Conservation (phyloP, 208 protist genomes). For the Crithidia expoeki region DNA sequence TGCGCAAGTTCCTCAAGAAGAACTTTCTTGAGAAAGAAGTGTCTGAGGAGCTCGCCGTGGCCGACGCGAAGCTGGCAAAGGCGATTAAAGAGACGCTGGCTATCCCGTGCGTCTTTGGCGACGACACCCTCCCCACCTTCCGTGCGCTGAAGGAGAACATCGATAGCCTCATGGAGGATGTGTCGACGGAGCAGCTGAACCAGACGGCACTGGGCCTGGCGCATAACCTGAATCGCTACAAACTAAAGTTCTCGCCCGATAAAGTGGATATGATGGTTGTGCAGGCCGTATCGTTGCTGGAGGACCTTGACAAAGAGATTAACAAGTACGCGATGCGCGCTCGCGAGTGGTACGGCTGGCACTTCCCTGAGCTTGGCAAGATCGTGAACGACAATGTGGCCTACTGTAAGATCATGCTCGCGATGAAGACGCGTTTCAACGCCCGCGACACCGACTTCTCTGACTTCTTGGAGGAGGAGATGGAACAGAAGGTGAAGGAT, state of each 20-base stretch:
- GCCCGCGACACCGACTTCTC: conserved; percentile 92
- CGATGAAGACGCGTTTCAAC: conserved; percentile 93
- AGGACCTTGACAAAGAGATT: conserved; percentile 99
- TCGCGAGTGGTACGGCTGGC: conserved; percentile 99
- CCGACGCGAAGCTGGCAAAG: conserved; percentile 95
- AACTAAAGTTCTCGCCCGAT: conserved; percentile 99
- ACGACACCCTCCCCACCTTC: conserved; percentile 93
- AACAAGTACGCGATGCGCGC: conserved; percentile 99
- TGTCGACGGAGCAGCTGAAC: conserved; percentile 90
- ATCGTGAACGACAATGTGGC: conserved; percentile 97
- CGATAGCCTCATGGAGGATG: conserved; percentile 84
- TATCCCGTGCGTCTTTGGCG: conserved; percentile 93
- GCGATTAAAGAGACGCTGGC: conserved; percentile 97
- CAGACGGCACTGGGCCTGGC: conserved; percentile 98
- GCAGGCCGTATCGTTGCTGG: conserved; percentile 98
- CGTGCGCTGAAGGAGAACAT: conserved; percentile 96
- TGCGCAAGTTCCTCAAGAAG: conserved; percentile 99
- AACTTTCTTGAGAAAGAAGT: conserved; percentile 93
- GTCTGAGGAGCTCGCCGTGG: conserved; percentile 93
- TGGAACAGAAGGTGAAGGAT: conserved; percentile 94
- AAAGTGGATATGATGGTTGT: conserved; percentile 99
- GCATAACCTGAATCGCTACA: conserved; percentile 99
- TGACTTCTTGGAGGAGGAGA: conserved; percentile 96
- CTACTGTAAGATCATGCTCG: conserved; percentile 95
- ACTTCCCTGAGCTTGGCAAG: conserved; percentile 99